Evolutionary conservation across 129 eudicot genomes (phyloP).

Genomic region (Flaveria brownii): DNA sequence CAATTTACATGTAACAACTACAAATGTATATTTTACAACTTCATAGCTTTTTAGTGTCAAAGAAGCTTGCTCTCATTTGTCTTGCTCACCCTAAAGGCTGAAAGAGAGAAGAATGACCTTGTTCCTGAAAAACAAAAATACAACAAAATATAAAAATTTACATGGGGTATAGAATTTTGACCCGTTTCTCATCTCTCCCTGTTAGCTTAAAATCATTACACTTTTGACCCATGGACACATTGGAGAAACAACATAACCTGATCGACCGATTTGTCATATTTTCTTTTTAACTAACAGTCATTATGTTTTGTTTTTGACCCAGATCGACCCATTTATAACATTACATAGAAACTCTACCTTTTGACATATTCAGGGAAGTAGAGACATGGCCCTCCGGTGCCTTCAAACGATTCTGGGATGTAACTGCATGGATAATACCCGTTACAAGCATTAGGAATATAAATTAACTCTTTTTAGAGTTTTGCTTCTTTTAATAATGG

Average conservation of each 20-base stretch:
- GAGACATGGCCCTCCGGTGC: constrained; percentile 48
- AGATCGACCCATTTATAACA: not conserved
- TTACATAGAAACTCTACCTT: constrained; percentile 46
- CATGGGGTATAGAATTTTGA: not conserved
- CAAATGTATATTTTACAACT: constrained; percentile 30
- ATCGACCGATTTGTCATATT: not conserved
- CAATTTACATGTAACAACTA: constrained; percentile 31
- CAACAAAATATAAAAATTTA: constrained; percentile 28
- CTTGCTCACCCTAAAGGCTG: constrained; percentile 86
- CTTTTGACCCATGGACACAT: not conserved
- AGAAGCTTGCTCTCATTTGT: constrained; percentile 48
- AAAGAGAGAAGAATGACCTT: constrained; percentile 94
- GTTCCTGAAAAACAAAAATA: constrained; percentile 64
- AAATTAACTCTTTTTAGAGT: not conserved
- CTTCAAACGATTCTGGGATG: constrained; percentile 48
- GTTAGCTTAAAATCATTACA: not conserved
- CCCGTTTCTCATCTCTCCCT: not conserved
- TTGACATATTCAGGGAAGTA: constrained; percentile 52
- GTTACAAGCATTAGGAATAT: not conserved
- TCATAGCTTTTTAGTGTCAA: constrained; percentile 29
- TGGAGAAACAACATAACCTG: not conserved
- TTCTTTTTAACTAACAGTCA: not conserved
- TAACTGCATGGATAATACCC: constrained; percentile 42
- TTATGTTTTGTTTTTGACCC: not conserved
- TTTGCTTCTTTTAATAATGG: not conserved